Evolutionary conservation across 345 rosid species (phyloP).

Genomic region (Syzygium oleosum): DNA sequence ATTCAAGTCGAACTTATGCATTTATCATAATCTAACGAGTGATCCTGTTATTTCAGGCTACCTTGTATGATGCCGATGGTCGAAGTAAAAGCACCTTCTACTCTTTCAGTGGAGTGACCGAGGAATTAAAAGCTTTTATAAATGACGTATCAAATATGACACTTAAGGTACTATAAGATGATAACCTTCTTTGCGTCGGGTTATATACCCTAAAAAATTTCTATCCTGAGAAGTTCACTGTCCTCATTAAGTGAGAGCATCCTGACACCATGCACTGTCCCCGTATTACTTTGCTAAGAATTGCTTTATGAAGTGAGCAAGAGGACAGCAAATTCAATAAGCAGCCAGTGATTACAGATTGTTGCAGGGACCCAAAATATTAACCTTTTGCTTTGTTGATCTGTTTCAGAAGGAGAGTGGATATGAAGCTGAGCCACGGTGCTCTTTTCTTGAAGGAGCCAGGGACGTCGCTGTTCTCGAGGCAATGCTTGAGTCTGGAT

Average conservation of each 20-base stretch:
- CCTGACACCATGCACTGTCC: not conserved
- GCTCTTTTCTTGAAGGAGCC: slow-evolving; percentile 79
- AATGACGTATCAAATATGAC: slow-evolving; percentile 48
- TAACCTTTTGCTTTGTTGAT: not conserved
- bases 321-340: not conserved
- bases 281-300: not conserved
- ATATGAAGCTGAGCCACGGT: slow-evolving; percentile 55
- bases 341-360: not conserved
- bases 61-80: slow-evolving; percentile 48
- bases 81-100: slow-evolving; percentile 47
- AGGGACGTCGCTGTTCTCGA: slow-evolving; percentile 81
- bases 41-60: slow-evolving; percentile 31
- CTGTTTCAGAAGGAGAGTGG: slow-evolving; percentile 36
- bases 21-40: not conserved
- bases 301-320: not conserved
- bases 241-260: not conserved
- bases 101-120: slow-evolving; percentile 85
- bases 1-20: not conserved
- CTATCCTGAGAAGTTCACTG: not conserved
- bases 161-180: slow-evolving; percentile 36
- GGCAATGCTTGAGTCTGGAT: slow-evolving; percentile 93
- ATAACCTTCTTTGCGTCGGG: not conserved
- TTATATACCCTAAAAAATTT: not conserved
- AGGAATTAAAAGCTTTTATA: slow-evolving; percentile 75
- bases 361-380: not conserved